These are phyloP conservation scores for Edaphochlamys debaryana DNA, from an alignment of 139 green algal genomes.

Conservation along the genomic window DNA sequence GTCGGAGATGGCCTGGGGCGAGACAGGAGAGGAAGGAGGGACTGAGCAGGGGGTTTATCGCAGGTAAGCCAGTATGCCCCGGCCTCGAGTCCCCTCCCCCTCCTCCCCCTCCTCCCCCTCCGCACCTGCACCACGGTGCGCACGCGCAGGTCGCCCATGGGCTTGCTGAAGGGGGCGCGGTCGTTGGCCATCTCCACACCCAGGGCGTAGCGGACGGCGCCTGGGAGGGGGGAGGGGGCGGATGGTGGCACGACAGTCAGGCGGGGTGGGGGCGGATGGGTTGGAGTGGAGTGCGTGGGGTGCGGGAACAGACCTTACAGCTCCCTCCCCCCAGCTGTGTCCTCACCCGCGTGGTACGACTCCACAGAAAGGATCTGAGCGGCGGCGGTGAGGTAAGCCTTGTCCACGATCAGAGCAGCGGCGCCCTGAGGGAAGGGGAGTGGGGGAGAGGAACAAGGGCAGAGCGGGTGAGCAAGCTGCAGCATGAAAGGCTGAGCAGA, in stretches of 20 bases:
- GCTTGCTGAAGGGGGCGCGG: background rate
- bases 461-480: background rate
- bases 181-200: background rate
- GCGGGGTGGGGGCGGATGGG: too few relatives aligned
- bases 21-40: too few relatives aligned
- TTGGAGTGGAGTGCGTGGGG: too few relatives aligned
- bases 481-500: too few relatives aligned
- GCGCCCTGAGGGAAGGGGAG: slow-evolving; percentile 19
- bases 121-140: slow-evolving; percentile 43
- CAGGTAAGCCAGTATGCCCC: too few relatives aligned
- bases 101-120: too few relatives aligned
- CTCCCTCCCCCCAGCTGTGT: too few relatives aligned
- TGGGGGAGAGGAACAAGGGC: background rate
- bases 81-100: too few relatives aligned
- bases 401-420: slow-evolving; percentile 31
- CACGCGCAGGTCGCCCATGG: background rate
- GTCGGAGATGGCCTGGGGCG: slow-evolving; percentile 48
- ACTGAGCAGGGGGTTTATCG: too few relatives aligned
- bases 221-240: too few relatives aligned
- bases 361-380: slow-evolving; percentile 63
- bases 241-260: background rate
- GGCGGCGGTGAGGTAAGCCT: slow-evolving; percentile 42
- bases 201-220: background rate
- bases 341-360: slow-evolving; percentile 68
- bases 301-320: too few relatives aligned